Base-by-base conservation (phyloP, 768 basidiomycete genomes). In the Agaricus subrufescens region DNA sequence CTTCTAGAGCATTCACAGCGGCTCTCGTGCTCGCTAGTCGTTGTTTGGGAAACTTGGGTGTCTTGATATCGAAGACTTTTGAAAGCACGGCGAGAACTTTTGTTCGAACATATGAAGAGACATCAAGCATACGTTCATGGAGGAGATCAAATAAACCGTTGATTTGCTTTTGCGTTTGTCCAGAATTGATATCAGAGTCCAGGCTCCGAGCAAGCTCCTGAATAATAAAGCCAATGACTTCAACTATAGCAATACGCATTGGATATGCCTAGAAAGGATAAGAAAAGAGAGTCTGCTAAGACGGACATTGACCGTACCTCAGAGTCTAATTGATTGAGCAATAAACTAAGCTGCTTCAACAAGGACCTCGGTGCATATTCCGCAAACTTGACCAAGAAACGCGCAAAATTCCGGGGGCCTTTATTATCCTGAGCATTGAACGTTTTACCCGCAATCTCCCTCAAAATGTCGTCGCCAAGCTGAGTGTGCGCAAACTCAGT, bases 181-280 rank as follows among this genome's bases (percentile, higher is more conserved):
- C 67, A 52, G 79, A 76, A 48, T 77, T 75, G 51, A 76, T 72
- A 63, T 81, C 65, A 23, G 73, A 73, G 42, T 80, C 79, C 19
- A 72, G 69, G 2, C 83, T 78, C 19, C 71, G 66, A 0, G 89
- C 84, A 11, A 98, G 81, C 60, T 98, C 91, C 44, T 79, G 76
- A 65, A 98, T 93, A 58, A 98, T 82, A 57, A 78, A 75, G 4
- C 92, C 93, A 40, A 98, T 83, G 56, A 95, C 81, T 67, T 98
- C 96, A 50, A 99, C 83, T 54, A 99, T 78, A 1, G 94, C 92
- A 75, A 94, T 89, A 42, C 97, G 92, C 86, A 99, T 94, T 0
- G 94, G 91, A 66, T 98, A 97, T 0, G 94, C 87, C 94, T 97
- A 62, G 12, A 19, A 27, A 34, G 34, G 34, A 46, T 19, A 38